phyloP scores from a whole-genome alignment of 2,329 filamentous ascomycete genomes.

The Ophiosphaerella narmari region DNA sequence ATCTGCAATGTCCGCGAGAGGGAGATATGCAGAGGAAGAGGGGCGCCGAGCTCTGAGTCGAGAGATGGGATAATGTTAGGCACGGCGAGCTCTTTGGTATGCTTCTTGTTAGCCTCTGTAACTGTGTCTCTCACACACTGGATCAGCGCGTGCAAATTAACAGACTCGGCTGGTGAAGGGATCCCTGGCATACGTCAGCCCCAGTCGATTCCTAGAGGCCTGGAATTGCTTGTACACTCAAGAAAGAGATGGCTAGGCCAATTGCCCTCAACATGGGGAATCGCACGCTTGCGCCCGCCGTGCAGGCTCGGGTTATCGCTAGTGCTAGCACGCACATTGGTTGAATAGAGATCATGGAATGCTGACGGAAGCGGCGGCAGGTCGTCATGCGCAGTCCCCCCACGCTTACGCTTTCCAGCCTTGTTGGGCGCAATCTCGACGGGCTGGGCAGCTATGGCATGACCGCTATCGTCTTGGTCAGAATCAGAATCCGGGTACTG shows the following conservation, averaged over 20 bases:
- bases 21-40: constrained; percentile 85
- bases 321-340: constrained; percentile 75
- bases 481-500: constrained; percentile 61
- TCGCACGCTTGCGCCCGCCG: constrained; percentile 78
- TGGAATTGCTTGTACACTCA: constrained; percentile 70
- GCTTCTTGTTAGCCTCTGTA: constrained; percentile 21
- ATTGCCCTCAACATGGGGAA: constrained; percentile 83
- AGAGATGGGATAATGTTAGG: constrained; percentile 68
- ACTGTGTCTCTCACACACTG: constrained; percentile 27
- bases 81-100: constrained; percentile 27
- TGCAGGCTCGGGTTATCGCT: constrained; percentile 84
- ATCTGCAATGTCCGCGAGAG: constrained; percentile 82
- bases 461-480: constrained; percentile 44
- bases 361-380: constrained; percentile 76
- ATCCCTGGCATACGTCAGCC: constrained; percentile 45
- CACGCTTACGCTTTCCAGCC: constrained; percentile 40
- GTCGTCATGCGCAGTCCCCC: constrained; percentile 22
- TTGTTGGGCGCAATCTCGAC: constrained; percentile 10
- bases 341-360: constrained; percentile 90
- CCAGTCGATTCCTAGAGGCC: constrained; percentile 9
- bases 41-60: constrained; percentile 75
- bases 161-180: constrained; percentile 41
- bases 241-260: constrained; percentile 94
- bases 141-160: constrained; percentile 35
- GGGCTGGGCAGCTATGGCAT: constrained; percentile 11